phyloP scores from a whole-genome alignment of 331 rosid genomes.

The Quercus tomentella region DNA sequence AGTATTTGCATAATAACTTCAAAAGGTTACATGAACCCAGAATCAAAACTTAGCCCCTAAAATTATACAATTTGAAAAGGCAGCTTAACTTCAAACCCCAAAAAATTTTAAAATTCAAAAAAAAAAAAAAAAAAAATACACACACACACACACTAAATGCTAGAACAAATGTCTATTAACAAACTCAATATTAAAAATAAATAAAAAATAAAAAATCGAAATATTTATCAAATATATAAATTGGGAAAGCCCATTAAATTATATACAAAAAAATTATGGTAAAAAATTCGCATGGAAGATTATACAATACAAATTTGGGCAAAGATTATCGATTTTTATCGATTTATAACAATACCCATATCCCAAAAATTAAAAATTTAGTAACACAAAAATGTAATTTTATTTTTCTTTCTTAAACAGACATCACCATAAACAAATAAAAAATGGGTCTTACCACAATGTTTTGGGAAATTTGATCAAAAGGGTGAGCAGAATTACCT shows the following conservation, averaged over 20 bases:
- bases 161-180: no score
- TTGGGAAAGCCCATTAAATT: not conserved
- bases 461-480: not conserved
- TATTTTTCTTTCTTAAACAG: not conserved
- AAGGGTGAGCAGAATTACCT: constrained; percentile 31
- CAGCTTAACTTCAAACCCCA: not conserved
- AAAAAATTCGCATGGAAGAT: not conserved
- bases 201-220: not conserved
- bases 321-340: constrained; percentile 10
- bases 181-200: no score
- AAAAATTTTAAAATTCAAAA: not conserved
- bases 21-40: not conserved
- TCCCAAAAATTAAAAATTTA: not conserved
- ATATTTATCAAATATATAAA: not conserved
- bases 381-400: not conserved
- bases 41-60: not conserved
- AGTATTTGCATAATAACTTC: not conserved
- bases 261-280: not conserved
- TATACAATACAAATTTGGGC: not conserved
- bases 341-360: constrained; percentile 13
- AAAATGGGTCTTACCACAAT: constrained; percentile 14
- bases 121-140: not conserved
- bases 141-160: no score
- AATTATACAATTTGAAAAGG: not conserved
- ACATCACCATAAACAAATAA: constrained; percentile 7